A percentile compares a stretch with the other conserved stretches of the same genome.
These are phyloP conservation scores for Myxozyma lipomycoides DNA, from an alignment of 805 yeast genomes.

Conservation along the genomic window DNA sequence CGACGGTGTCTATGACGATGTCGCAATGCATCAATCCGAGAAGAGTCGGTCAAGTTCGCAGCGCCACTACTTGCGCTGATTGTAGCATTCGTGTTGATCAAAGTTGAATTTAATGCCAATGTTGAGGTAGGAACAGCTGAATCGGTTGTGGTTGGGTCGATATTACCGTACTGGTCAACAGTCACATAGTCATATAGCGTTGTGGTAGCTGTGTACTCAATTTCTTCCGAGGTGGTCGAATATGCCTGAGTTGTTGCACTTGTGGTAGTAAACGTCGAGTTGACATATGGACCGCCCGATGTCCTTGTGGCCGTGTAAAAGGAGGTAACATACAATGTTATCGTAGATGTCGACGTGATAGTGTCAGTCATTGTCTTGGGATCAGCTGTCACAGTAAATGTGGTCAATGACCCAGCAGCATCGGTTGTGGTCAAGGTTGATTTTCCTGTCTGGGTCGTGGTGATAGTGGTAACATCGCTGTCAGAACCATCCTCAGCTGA, in stretches of 20 bases:
- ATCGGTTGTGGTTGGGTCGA: neutral
- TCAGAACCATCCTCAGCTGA: neutral
- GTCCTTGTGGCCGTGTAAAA: neutral
- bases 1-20: neutral
- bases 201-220: constrained; percentile 1
- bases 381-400: neutral
- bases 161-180: neutral
- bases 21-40: neutral
- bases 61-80: neutral
- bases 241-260: neutral
- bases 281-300: neutral
- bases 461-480: neutral
- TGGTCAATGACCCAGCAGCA: neutral
- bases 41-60: neutral
- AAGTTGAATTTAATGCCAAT: neutral
- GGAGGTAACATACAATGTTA: constrained; percentile 3
- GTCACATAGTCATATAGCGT: constrained; percentile 1
- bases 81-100: neutral
- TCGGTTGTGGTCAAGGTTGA: neutral
- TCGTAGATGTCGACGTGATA: constrained; percentile 8
- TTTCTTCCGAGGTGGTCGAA: neutral
- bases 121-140: neutral
- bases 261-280: neutral
- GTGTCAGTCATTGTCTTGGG: constrained; percentile 3
- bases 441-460: neutral